phyloP scores from a whole-genome alignment of 2,329 filamentous ascomycete genomes.

The Dactylellina drechsleri region DNA sequence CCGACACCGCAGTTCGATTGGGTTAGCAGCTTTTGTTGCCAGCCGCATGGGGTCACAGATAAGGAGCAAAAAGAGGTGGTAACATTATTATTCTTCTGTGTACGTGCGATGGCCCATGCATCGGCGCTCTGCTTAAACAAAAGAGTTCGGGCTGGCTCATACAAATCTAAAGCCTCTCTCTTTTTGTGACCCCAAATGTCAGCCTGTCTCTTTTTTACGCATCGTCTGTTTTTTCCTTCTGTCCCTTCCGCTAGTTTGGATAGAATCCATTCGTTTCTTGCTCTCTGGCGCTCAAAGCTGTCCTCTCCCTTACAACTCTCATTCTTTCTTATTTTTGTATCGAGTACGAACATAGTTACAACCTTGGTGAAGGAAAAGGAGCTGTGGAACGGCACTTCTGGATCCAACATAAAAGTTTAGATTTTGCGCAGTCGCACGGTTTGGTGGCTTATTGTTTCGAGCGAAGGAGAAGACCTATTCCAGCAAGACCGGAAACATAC shows the following conservation, averaged over 20 bases:
- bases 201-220: slow-evolving; percentile 7
- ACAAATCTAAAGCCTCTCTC: slow-evolving; percentile 37
- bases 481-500: slow-evolving; percentile 29
- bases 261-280: slow-evolving; percentile 49
- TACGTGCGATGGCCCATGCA: too few relatives aligned
- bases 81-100: slow-evolving; percentile 19
- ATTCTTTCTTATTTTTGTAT: slow-evolving; percentile 43
- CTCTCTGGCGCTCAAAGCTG: slow-evolving; percentile 21
- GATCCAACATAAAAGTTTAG: slow-evolving; percentile 22
- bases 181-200: slow-evolving; percentile 6
- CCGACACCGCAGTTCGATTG: slow-evolving; percentile 23
- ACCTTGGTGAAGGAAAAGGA: slow-evolving; percentile 44
- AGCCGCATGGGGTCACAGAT: slow-evolving; percentile 49
- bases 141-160: slow-evolving; percentile 13
- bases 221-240: slow-evolving; percentile 17
- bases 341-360: slow-evolving; percentile 37
- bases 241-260: slow-evolving; percentile 33
- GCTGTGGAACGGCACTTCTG: slow-evolving; percentile 51
- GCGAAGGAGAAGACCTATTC: slow-evolving; percentile 12
- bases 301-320: slow-evolving; percentile 20
- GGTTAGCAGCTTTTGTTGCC: slow-evolving; percentile 34
- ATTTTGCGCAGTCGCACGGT: slow-evolving; percentile 8
- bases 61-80: slow-evolving; percentile 48
- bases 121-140: slow-evolving; percentile 20
- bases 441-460: slow-evolving; percentile 30